These are phyloP conservation scores for Amanita fuliginea DNA, from an alignment of 768 basidiomycete genomes.

Conservation along the genomic window DNA sequence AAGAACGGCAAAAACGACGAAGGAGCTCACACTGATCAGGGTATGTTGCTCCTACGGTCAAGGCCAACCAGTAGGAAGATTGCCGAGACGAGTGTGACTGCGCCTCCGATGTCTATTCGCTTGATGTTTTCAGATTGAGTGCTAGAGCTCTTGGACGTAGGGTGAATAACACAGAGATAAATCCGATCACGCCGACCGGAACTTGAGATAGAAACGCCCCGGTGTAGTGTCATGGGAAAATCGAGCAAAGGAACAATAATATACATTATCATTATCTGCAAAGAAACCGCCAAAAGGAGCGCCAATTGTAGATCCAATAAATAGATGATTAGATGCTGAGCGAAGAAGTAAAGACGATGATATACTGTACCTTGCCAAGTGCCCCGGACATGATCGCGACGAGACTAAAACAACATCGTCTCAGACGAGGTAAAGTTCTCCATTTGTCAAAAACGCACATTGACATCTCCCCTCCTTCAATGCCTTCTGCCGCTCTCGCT, in stretches of 20 bases:
- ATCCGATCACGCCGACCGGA: constrained; percentile 45
- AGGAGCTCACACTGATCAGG: constrained; percentile 32
- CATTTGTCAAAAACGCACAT: constrained; percentile 48
- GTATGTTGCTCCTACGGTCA: constrained; percentile 40
- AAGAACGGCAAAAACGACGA: constrained; percentile 22
- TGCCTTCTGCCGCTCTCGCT: constrained; percentile 43
- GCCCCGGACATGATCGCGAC: constrained; percentile 54
- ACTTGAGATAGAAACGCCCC: constrained; percentile 55
- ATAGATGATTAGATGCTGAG: no score
- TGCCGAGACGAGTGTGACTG: constrained; percentile 40
- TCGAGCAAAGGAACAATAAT: not conserved
- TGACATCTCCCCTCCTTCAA: constrained; percentile 54
- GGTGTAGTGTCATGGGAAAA: not conserved
- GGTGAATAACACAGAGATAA: constrained; percentile 37
- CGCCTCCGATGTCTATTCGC: constrained; percentile 55
- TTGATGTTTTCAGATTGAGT: constrained; percentile 41
- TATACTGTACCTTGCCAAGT: constrained; percentile 50
- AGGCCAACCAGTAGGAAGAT: constrained; percentile 50
- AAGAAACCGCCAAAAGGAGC: constrained; percentile 57
- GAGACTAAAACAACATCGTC: constrained; percentile 33
- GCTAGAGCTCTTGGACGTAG: constrained; percentile 27
- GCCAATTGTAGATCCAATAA: constrained; percentile 41
- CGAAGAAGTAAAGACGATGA: not conserved
- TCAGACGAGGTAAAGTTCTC: no score
- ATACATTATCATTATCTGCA: constrained; percentile 41